Conservation (phyloP, 2,329 filamentous ascomycete genomes). For the Scopulariopsis brevicaulis region DNA sequence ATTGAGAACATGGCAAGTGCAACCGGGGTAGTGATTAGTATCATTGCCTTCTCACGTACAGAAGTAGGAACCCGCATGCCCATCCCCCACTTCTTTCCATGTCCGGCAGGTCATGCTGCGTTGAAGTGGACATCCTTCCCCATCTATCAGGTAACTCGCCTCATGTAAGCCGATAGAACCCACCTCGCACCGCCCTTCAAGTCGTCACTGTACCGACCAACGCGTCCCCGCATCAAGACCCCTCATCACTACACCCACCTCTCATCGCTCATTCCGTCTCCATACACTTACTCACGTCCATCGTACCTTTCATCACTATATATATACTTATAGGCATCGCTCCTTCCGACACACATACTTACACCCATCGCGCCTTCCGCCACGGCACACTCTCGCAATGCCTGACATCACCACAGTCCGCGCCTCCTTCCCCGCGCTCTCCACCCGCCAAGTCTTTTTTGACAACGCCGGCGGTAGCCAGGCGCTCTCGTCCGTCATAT, state of each 20-base stretch:
- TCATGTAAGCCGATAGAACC: background rate
- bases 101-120: no score
- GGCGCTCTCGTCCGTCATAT: constrained; percentile 52
- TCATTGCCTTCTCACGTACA: no score
- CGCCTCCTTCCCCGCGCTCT: constrained; percentile 56
- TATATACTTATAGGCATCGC: background rate
- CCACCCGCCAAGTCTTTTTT: constrained; percentile 57
- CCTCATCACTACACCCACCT: background rate
- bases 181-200: background rate
- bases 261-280: background rate
- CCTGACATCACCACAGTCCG: constrained; percentile 41
- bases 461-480: constrained; percentile 75
- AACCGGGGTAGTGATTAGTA: no score
- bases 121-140: no score
- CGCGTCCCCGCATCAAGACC: background rate
- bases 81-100: no score
- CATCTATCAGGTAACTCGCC: background rate
- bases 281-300: background rate
- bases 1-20: no score
- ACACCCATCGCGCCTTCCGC: background rate
- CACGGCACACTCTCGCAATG: background rate
- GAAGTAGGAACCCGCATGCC: no score
- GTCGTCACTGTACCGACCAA: background rate
- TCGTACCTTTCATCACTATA: background rate
- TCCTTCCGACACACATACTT: background rate